phyloP scores from a whole-genome alignment of 257 asterid species.

The Nicotiana obtusifolia region DNA sequence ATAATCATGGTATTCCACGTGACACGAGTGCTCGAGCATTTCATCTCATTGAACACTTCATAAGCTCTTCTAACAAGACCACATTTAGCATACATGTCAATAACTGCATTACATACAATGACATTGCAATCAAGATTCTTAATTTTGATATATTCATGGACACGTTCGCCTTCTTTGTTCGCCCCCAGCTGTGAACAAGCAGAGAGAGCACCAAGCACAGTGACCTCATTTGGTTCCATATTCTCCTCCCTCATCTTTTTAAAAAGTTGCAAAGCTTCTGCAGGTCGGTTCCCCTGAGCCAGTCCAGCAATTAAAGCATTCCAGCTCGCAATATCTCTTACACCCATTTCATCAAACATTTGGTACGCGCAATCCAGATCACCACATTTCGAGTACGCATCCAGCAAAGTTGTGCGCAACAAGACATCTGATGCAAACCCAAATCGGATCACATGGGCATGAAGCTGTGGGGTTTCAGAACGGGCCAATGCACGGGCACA shows the following conservation, averaged over 20 bases:
- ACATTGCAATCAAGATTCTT: conserved; percentile 43
- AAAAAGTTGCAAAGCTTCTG: conserved; percentile 61
- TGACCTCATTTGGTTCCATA: conserved; percentile 62
- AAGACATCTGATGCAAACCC: conserved; percentile 58
- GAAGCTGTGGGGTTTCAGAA: conserved; percentile 52
- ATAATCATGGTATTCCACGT: conserved; percentile 96
- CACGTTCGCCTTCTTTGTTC: conserved; percentile 44
- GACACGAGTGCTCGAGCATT: conserved; percentile 39
- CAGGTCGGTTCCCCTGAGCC: conserved; percentile 78
- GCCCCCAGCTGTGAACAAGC: conserved; percentile 94
- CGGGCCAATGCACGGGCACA: conserved; percentile 75
- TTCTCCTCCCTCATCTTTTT: conserved; percentile 38
- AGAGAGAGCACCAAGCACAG: conserved; percentile 77
- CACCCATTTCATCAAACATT: conserved; percentile 71
- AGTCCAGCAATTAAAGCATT: conserved; percentile 82
- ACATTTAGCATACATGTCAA: conserved; percentile 85
- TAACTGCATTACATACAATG: conserved; percentile 76
- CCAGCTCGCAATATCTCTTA: conserved; percentile 78
- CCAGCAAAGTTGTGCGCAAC: conserved; percentile 74
- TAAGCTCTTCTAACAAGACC: conserved; percentile 68
- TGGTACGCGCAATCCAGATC: conserved; percentile 44
- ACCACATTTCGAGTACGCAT: conserved; percentile 62
- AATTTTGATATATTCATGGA: conserved; percentile 35
- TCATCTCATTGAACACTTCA: conserved; percentile 47
- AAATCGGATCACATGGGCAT: conserved; percentile 36